Base-by-base conservation (phyloP, 192 early-diverging fungal genomes). In the Dissophora globulifera region DNA sequence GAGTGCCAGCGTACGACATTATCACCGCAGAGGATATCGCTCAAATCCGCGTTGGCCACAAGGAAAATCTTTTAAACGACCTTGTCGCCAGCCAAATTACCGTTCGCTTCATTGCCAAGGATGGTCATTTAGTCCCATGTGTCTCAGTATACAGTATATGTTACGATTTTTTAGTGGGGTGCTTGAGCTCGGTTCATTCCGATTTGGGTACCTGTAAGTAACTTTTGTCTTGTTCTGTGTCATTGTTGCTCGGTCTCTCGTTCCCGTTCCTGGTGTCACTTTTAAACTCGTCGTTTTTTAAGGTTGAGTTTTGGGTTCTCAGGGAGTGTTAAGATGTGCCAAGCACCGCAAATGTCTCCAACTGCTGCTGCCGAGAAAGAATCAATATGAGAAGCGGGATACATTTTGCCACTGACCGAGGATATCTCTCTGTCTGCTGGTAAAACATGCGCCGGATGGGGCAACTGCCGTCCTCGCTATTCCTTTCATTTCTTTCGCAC, bases 1-100 rank as follows among this genome's bases (percentile, higher is more conserved):
- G 78, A 2, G 41, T 32, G n/a, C 33, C 45, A 2, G 61, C 59
- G 22, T 84, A 82, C 27, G 42, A 67, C 1, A 29, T 78, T 42
- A 38, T 78, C 17, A 64, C 72, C 48, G 67, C 65, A 1, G 67
- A 78, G 23, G 80, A 84, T 23, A 32, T 58, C 13, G 17, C 25
- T 0, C 20, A 54, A 3, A 48, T 70, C 13, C 20, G 32, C 7
- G 50, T 40, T 3, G 43, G 76, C 3, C 78, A 84, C 48, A 49
- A 57, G 12, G 67, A 67, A 26, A 27, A 63, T 23, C 58, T 82
- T 6, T 43, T 67, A 23, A 56, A 79, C 50, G 67, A 79, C 33
- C 58, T 80, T 53, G 64, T 70, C 1, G 71, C 78, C 2, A 40
- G 69, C 4, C 38, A 78, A n/a, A 62, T 56, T 9, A 75, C 69